Percentiles rank a stretch among this genome's conserved stretches.
These are phyloP conservation scores for Takakia lepidozioides DNA, from an alignment of 225 moss, liverwort and hornwort genomes.

Conservation along the genomic window DNA sequence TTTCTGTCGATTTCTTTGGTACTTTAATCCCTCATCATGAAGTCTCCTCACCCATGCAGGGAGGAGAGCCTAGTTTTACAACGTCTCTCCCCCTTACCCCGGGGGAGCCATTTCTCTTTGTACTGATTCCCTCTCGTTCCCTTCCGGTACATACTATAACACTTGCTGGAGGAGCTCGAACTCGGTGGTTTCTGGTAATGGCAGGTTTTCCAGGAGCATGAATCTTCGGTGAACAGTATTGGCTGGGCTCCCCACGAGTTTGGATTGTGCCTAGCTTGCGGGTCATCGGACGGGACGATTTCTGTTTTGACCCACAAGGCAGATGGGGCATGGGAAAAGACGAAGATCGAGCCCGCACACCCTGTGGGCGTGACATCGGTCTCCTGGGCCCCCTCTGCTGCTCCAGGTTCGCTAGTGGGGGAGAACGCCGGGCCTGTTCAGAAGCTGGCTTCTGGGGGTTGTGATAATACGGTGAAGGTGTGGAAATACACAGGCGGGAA, in stretches of 20 bases:
- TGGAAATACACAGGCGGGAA: conserved; percentile 73
- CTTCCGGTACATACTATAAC: too few relatives aligned
- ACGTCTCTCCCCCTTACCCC: too few relatives aligned
- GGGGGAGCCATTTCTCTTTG: too few relatives aligned
- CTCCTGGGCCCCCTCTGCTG: conserved; percentile 76
- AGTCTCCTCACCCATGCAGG: background rate
- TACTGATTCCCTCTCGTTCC: too few relatives aligned
- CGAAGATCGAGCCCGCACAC: conserved; percentile 89
- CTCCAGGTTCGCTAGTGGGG: conserved; percentile 72
- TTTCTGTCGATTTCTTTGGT: background rate
- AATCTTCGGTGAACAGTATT: conserved; percentile 84
- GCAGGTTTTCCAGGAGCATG: conserved; percentile 79
- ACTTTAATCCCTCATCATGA: background rate
- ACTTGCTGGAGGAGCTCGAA: too few relatives aligned
- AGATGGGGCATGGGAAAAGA: conserved; percentile 72
- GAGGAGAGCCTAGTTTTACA: too few relatives aligned
- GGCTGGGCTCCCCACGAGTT: conserved; percentile 91
- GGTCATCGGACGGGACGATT: conserved; percentile 86
- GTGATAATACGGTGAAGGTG: conserved; percentile 88
- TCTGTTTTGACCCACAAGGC: conserved; percentile 64
- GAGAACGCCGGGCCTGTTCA: conserved; percentile 50
- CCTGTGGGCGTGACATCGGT: conserved; percentile 85
- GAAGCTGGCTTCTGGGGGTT: conserved; percentile 79
- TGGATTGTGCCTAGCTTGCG: conserved; percentile 74
- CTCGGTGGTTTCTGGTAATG: too few relatives aligned